These are phyloP conservation scores for Moesziomyces sp. DNA, from an alignment of 1,284 basidiomycete genomes.

Conservation along the genomic window DNA sequence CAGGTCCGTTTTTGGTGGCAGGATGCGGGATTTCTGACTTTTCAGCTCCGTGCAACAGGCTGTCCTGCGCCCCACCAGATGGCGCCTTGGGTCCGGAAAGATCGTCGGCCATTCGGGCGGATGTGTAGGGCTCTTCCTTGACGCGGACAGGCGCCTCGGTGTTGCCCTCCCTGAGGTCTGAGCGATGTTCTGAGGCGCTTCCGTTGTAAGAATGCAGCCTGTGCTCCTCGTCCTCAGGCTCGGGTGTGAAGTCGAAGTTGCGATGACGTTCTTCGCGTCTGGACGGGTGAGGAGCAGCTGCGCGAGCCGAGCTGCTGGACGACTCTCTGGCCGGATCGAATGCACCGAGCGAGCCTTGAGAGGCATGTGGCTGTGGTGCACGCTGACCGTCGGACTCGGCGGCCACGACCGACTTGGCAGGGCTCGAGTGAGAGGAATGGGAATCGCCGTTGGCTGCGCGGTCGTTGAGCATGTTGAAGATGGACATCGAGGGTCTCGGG, in stretches of 20 bases:
- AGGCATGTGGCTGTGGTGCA: conserved; percentile 2
- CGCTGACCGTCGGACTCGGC: conserved; percentile 9
- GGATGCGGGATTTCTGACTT: conserved; percentile 4
- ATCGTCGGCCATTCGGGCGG: conserved; percentile 10
- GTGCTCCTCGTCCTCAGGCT: conserved; percentile 24
- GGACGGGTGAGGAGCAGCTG: conserved; percentile 2
- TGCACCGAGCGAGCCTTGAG: conserved; percentile 14
- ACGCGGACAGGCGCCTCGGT: conserved; percentile 14
- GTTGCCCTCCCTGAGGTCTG: background rate
- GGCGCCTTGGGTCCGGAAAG: background rate
- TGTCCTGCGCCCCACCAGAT: no score
- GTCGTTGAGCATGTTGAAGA: conserved; percentile 55
- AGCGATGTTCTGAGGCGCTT: background rate
- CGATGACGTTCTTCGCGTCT: conserved; percentile 16
- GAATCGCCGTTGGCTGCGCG: conserved; percentile 29
- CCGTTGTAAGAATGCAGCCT: conserved; percentile 1
- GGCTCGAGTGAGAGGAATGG: conserved; percentile 24
- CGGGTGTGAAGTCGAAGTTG: conserved; percentile 20
- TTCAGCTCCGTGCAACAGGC: no score
- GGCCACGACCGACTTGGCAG: conserved; percentile 20
- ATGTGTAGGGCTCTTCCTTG: conserved; percentile 21
- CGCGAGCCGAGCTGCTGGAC: conserved; percentile 2
- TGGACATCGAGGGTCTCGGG: conserved; percentile 47
- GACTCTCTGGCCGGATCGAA: conserved; percentile 37
- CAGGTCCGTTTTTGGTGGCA: conserved; percentile 13